Conservation (phyloP, 1,284 basidiomycete species). For the Sporisorium scitamineum region DNA sequence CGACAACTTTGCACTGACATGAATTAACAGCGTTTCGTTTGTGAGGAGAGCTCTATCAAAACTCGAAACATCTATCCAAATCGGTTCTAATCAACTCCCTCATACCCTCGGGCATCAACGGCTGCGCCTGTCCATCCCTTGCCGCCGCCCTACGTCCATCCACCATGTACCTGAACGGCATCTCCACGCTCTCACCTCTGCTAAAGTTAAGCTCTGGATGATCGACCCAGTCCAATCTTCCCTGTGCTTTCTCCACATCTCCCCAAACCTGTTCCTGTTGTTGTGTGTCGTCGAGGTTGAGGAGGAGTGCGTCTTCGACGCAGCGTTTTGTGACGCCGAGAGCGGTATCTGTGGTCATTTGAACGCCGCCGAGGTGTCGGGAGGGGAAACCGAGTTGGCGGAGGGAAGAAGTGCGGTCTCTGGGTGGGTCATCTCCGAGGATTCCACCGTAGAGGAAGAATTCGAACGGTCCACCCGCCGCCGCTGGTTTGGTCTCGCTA, state of each 20-base stretch:
- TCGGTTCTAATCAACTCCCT: constrained; percentile 56
- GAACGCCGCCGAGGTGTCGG: constrained; percentile 72
- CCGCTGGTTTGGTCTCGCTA: constrained; percentile 32
- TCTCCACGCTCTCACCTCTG: constrained; percentile 59
- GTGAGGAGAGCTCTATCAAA: constrained; percentile 43
- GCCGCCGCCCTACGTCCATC: constrained; percentile 10
- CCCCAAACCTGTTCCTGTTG: constrained; percentile 29
- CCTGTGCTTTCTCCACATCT: constrained; percentile 14
- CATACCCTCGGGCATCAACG: constrained; percentile 62
- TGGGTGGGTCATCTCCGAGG: constrained; percentile 86
- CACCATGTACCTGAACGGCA: constrained; percentile 64
- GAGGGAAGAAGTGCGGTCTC: constrained; percentile 85
- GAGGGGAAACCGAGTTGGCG: constrained; percentile 85
- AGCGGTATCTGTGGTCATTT: constrained; percentile 99
- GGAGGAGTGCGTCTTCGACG: constrained; percentile 75
- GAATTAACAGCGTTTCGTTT: too few relatives aligned
- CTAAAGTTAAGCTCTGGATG: constrained; percentile 64
- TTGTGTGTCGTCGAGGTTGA: constrained; percentile 30
- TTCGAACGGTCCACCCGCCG: constrained; percentile 56
- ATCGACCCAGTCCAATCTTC: constrained; percentile 55
- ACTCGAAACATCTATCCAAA: constrained; percentile 58
- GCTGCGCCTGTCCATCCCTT: constrained; percentile 8
- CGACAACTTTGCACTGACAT: too few relatives aligned
- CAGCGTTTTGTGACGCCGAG: constrained; percentile 90
- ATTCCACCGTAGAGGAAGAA: constrained; percentile 69